Conservation (phyloP, 805 yeast species). For the Metschnikowia colocasiae region DNA sequence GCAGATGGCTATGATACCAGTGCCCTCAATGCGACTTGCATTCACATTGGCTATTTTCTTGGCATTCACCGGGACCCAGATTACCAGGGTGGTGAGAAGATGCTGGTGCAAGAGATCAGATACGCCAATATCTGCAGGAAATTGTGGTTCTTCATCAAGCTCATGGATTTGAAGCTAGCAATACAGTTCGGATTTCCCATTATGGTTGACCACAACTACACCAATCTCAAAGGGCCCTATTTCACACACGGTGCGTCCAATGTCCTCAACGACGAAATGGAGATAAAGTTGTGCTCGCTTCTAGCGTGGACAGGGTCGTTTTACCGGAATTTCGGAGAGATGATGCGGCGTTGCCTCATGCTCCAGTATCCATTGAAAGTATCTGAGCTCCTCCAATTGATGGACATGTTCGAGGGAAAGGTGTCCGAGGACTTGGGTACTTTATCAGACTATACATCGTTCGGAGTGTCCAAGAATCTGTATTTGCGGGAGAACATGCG, state of each 20-base stretch:
- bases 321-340: slow-evolving; percentile 24
- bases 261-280: slow-evolving; percentile 32
- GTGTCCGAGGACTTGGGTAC: slow-evolving; percentile 7
- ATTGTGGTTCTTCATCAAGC: slow-evolving; percentile 23
- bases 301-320: slow-evolving; percentile 12
- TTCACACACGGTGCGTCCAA: slow-evolving; percentile 35
- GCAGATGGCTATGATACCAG: slow-evolving; percentile 18
- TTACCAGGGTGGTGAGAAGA: not conserved
- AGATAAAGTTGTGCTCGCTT: slow-evolving; percentile 26
- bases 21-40: slow-evolving; percentile 27
- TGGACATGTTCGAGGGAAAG: slow-evolving; percentile 7
- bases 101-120: not conserved
- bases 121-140: slow-evolving; percentile 11
- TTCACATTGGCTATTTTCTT: slow-evolving; percentile 21
- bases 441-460: not conserved
- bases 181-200: slow-evolving; percentile 33
- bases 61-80: slow-evolving; percentile 23
- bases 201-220: slow-evolving; percentile 29
- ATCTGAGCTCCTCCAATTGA: slow-evolving; percentile 28
- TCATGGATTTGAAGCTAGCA: slow-evolving; percentile 34
- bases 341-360: slow-evolving; percentile 38
- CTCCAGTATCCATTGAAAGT: slow-evolving; percentile 38
- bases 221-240: slow-evolving; percentile 30
- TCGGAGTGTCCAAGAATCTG: not conserved
- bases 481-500: not conserved